Evolutionary conservation across 345 rosid genomes (phyloP).

Genomic region (Abelmoschus esculentus): DNA sequence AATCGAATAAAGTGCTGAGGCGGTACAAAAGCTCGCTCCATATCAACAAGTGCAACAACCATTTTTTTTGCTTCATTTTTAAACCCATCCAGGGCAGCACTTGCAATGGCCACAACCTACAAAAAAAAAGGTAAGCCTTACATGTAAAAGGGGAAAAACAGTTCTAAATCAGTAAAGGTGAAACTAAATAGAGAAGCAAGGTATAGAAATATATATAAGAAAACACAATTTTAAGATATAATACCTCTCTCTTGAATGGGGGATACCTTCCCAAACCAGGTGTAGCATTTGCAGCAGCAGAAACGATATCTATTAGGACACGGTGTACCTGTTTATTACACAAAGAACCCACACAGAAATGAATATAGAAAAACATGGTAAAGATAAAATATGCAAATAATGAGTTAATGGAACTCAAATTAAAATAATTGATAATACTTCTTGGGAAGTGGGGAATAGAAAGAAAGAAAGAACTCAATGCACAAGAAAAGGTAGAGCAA

Average conservation of each 20-base stretch:
- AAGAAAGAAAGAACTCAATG: background rate
- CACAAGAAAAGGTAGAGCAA: slow-evolving; percentile 2
- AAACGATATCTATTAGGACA: slow-evolving; percentile 65
- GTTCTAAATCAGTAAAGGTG: background rate
- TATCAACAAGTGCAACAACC: slow-evolving; percentile 77
- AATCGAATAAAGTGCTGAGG: slow-evolving; percentile 82
- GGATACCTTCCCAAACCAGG: slow-evolving; percentile 85
- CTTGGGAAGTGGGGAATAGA: background rate
- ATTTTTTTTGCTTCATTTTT: slow-evolving; percentile 71
- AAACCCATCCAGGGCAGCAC: slow-evolving; percentile 65
- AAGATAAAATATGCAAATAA: background rate
- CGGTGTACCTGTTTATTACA: slow-evolving; percentile 51
- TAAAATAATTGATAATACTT: background rate
- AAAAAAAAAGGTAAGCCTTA: background rate
- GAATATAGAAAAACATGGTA: background rate
- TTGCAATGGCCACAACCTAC: slow-evolving; percentile 70
- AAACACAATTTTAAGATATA: slow-evolving; percentile 2
- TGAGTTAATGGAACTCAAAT: background rate
- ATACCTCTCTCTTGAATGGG: slow-evolving; percentile 82
- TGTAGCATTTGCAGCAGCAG: slow-evolving; percentile 67
- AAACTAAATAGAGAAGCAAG: background rate
- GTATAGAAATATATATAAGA: background rate
- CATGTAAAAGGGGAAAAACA: background rate
- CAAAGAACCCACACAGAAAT: background rate
- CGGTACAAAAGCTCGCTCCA: slow-evolving; percentile 83